Percentiles rank a stretch among this genome's conserved stretches.
Evolutionary conservation across 2,329 filamentous ascomycete species (phyloP).

Genomic region (Diaporthe citriasiana): DNA sequence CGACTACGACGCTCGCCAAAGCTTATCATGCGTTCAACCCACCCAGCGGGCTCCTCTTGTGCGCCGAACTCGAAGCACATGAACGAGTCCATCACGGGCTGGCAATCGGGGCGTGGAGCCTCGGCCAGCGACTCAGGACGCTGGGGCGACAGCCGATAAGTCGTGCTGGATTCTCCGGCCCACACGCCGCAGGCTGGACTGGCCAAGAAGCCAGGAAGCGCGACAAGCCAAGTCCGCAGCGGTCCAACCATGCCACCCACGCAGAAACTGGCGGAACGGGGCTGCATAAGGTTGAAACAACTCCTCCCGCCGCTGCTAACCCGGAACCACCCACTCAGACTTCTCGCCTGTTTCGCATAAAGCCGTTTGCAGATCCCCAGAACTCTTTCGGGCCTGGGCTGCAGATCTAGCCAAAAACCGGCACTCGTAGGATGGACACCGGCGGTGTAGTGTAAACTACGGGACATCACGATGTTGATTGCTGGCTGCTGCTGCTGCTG

Average conservation of each 20-base stretch:
- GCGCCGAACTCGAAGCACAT: constrained; percentile 1
- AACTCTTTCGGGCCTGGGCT: constrained; percentile 14
- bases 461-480: not conserved
- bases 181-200: constrained; percentile 13
- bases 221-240: constrained; percentile 14
- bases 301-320: constrained; percentile 28
- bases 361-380: constrained; percentile 38
- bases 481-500: not conserved
- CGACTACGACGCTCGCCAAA: constrained; percentile 29
- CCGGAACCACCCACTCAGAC: constrained; percentile 36
- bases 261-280: constrained; percentile 13
- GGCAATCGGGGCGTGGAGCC: not conserved
- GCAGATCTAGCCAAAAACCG: constrained; percentile 26
- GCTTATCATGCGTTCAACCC: constrained; percentile 30
- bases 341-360: constrained; percentile 39
- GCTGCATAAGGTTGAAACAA: constrained; percentile 40
- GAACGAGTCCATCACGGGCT: constrained; percentile 3
- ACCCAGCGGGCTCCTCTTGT: not conserved
- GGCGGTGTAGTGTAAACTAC: constrained; percentile 22
- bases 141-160: constrained; percentile 1
- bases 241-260: constrained; percentile 13
- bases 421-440: constrained; percentile 3
- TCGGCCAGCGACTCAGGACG: not conserved
- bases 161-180: constrained; percentile 6
- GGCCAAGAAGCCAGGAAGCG: constrained; percentile 13